Conservation (phyloP, 2,329 filamentous ascomycete species). For the Tetracladium maxilliforme region DNA sequence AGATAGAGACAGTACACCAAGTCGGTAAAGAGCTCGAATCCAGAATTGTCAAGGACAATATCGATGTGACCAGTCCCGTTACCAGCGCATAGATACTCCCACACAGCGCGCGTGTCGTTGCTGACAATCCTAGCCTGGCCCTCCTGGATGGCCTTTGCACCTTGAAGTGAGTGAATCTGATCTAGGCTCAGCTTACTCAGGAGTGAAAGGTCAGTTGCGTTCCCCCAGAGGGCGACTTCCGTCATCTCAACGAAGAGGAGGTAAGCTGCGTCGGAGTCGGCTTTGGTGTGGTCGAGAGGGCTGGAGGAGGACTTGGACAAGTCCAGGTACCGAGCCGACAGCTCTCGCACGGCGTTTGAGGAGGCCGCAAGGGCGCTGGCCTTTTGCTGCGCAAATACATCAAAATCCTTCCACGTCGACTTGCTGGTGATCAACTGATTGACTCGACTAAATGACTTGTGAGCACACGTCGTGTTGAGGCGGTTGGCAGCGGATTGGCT, state of each 20-base stretch:
- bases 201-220: conserved; percentile 52
- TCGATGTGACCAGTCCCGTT: conserved; percentile 38
- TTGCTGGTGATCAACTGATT: too few species aligned
- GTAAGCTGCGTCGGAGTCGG: conserved; percentile 30
- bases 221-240: conserved; percentile 55
- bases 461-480: too few species aligned
- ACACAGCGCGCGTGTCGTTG: conserved; percentile 40
- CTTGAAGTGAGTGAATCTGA: conserved; percentile 56
- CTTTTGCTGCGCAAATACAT: too few species aligned
- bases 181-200: conserved; percentile 50
- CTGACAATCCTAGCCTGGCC: conserved; percentile 53
- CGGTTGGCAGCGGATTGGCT: too few species aligned
- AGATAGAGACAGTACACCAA: conserved; percentile 52
- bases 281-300: conserved; percentile 11
- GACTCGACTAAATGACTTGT: too few species aligned
- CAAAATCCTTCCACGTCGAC: too few species aligned
- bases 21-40: conserved; percentile 57
- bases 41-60: conserved; percentile 59
- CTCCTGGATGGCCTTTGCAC: conserved; percentile 43
- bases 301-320: conserved; percentile 18
- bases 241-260: conserved; percentile 51
- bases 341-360: conserved; percentile 47
- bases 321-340: conserved; percentile 42
- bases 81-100: conserved; percentile 32
- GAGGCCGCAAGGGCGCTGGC: too few species aligned